These are phyloP conservation scores for Gypsophila paniculata DNA, from an alignment of 179 eudicot species.

Conservation along the genomic window DNA sequence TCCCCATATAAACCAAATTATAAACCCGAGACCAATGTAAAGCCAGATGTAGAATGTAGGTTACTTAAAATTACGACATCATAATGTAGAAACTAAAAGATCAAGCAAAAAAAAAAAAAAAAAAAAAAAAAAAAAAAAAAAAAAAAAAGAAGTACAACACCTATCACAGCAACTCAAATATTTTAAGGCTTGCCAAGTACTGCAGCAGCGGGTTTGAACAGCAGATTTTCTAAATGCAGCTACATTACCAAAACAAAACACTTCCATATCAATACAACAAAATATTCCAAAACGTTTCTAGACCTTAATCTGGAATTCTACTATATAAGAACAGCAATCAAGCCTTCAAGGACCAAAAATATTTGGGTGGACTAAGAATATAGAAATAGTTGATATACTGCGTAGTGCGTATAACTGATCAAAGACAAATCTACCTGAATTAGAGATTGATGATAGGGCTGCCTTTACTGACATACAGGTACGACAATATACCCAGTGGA, in stretches of 20 bases:
- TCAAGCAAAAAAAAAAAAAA: not conserved
- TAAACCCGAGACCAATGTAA: not conserved
- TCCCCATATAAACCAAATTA: too few species aligned
- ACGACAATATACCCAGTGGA: slow-evolving; percentile 41
- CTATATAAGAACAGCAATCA: too few species aligned
- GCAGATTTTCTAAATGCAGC: too few species aligned
- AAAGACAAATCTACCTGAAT: not conserved
- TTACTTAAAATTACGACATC: not conserved
- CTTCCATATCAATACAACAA: too few species aligned
- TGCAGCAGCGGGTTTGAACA: too few species aligned
- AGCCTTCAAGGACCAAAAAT: not conserved
- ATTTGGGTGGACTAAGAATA: not conserved
- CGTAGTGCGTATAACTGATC: not conserved
- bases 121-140: too few species aligned
- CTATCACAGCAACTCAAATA: too few species aligned
- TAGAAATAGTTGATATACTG: not conserved
- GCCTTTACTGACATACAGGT: slow-evolving; percentile 34
- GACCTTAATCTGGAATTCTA: too few species aligned
- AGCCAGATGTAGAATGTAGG: not conserved
- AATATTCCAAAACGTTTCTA: too few species aligned
- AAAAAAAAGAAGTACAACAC: too few species aligned
- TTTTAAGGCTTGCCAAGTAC: too few species aligned
- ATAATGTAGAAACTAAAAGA: not conserved
- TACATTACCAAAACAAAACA: too few species aligned
- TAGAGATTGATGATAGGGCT: not conserved